Conservation (phyloP, 495 filamentous ascomycete species). For the Aspergillus affinis region DNA sequence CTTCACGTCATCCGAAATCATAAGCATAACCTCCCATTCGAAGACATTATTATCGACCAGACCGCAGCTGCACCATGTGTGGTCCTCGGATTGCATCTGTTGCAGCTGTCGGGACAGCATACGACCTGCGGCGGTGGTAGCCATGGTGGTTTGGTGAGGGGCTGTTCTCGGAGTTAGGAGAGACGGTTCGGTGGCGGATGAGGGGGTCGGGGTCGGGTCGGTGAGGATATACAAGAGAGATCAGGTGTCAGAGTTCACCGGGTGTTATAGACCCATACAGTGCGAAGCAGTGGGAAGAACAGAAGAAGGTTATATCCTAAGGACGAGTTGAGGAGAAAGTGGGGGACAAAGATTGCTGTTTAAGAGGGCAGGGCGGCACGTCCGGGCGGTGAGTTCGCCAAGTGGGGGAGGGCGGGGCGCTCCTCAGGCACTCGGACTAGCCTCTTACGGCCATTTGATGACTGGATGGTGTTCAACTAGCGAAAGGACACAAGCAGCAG, state of each 20-base stretch:
- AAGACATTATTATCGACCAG: slow-evolving; percentile 89
- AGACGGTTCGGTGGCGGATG: too few relatives aligned
- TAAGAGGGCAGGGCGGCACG: background rate
- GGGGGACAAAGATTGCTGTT: background rate
- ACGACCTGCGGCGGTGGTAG: slow-evolving; percentile 60
- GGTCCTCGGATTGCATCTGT: slow-evolving; percentile 90
- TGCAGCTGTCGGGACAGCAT: slow-evolving; percentile 85
- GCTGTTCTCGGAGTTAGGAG: background rate
- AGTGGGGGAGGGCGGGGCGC: too few relatives aligned
- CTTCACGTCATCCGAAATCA: slow-evolving; percentile 96
- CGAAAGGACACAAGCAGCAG: too few relatives aligned
- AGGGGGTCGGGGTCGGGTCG: too few relatives aligned
- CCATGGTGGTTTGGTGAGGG: slow-evolving; percentile 35
- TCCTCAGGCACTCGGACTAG: background rate
- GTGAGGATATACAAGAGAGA: too few relatives aligned
- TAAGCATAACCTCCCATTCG: slow-evolving; percentile 98
- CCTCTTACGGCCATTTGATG: background rate
- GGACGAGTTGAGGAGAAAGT: background rate
- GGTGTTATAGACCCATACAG: background rate
- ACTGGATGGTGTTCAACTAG: too few relatives aligned
- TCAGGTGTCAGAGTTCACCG: too few relatives aligned
- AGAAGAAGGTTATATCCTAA: background rate
- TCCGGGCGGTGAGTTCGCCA: background rate
- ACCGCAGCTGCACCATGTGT: slow-evolving; percentile 89
- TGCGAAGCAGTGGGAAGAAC: background rate